Evolutionary conservation across 2,329 filamentous ascomycete species (phyloP).

Genomic region (Corinectria fuckeliana): DNA sequence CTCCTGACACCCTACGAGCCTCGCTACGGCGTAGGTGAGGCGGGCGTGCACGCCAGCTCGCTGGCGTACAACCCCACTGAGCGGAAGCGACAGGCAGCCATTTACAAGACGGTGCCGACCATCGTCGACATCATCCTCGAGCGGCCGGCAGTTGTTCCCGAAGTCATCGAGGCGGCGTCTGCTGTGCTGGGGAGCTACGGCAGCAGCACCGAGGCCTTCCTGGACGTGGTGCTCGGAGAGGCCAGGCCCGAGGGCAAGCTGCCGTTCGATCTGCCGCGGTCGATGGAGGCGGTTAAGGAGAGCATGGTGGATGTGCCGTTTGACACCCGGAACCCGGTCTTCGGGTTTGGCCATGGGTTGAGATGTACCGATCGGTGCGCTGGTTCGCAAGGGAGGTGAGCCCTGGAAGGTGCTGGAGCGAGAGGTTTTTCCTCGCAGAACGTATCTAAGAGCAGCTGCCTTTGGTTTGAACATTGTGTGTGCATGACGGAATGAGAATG

Average conservation of each 20-base stretch:
- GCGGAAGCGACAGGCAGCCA: conserved; percentile 35
- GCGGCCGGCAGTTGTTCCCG: conserved; percentile 50
- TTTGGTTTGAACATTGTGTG: not conserved
- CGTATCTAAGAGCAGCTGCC: not conserved
- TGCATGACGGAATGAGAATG: not conserved
- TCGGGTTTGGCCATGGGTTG: conserved; percentile 35
- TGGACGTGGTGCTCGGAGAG: conserved; percentile 50
- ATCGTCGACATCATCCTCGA: conserved; percentile 52
- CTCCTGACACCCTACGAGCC: conserved; percentile 47
- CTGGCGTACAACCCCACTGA: conserved; percentile 45
- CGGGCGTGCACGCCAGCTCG: conserved; percentile 45
- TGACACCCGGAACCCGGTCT: conserved; percentile 34
- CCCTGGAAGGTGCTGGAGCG: not conserved
- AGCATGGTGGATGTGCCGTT: conserved; percentile 34
- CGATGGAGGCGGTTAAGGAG: conserved; percentile 47
- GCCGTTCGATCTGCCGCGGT: conserved; percentile 45
- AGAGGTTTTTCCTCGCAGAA: too few species aligned
- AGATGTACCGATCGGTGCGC: not conserved
- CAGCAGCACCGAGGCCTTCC: conserved; percentile 46
- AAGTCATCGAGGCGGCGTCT: conserved; percentile 46
- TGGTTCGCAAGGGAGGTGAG: not conserved
- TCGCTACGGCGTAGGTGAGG: conserved; percentile 42
- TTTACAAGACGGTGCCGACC: conserved; percentile 47
- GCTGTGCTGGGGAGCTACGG: conserved; percentile 50
- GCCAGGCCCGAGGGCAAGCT: conserved; percentile 31